Evolutionary conservation across 768 basidiomycete species (phyloP).

Genomic region (Termitomyces sp.): DNA sequence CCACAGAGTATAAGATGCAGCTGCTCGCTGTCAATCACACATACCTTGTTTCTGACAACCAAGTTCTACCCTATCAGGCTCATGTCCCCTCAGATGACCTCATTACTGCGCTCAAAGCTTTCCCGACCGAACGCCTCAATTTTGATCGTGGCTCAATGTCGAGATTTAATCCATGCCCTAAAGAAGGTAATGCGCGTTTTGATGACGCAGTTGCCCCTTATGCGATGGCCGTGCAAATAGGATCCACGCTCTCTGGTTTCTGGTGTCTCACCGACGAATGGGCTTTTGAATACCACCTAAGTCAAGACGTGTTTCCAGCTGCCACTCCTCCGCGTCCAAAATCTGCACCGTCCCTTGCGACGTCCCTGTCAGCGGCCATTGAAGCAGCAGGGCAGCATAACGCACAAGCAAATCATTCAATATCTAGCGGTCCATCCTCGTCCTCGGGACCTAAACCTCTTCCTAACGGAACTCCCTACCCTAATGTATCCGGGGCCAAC

Average conservation of each 20-base stretch:
- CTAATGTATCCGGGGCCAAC: constrained; percentile 19
- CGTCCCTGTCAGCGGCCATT: constrained; percentile 44
- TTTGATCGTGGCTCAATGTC: constrained; percentile 39
- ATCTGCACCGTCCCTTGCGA: constrained; percentile 13
- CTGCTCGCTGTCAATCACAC: constrained; percentile 57
- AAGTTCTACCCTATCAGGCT: constrained; percentile 75
- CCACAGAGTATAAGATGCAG: constrained; percentile 64
- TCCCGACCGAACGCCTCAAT: constrained; percentile 43
- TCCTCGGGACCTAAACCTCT: constrained; percentile 2
- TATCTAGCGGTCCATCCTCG: constrained; percentile 3
- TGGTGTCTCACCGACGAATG: constrained; percentile 79
- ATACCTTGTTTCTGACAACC: constrained; percentile 48
- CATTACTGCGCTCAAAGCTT: constrained; percentile 45
- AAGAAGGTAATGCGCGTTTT: constrained; percentile 34
- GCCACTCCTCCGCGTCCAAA: constrained; percentile 16
- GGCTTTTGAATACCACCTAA: constrained; percentile 53
- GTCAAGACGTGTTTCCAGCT: constrained; percentile 21
- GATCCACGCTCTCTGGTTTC: constrained; percentile 54
- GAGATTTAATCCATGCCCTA: constrained; percentile 53
- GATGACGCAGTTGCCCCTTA: constrained; percentile 58
- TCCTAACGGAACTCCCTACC: constrained; percentile 1
- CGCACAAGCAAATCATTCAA: constrained; percentile 18
- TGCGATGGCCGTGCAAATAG: constrained; percentile 72
- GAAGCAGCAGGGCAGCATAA: constrained; percentile 47
- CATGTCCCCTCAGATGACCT: constrained; percentile 54